These are phyloP conservation scores for Aspergillus asperescens DNA, from an alignment of 495 filamentous ascomycete genomes.

Conservation along the genomic window DNA sequence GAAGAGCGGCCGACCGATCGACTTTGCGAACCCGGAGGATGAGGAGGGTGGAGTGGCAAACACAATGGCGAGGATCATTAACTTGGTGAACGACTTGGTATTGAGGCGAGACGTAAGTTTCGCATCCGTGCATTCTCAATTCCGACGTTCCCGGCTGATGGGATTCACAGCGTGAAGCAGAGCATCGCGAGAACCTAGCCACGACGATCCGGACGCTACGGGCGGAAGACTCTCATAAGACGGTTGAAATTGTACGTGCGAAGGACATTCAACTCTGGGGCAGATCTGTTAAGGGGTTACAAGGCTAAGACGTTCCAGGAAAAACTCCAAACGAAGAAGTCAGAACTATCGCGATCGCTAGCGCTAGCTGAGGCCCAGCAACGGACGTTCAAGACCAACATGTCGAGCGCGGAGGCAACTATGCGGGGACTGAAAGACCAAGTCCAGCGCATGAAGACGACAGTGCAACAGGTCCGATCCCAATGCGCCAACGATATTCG, in stretches of 20 bases:
- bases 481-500: slow-evolving; percentile 90
- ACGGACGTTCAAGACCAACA: slow-evolving; percentile 59
- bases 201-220: slow-evolving; percentile 72
- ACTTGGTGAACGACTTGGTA: slow-evolving; percentile 87
- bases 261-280: not conserved
- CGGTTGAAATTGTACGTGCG: slow-evolving; percentile 47
- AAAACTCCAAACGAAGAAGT: slow-evolving; percentile 60
- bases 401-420: slow-evolving; percentile 65
- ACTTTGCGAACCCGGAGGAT: slow-evolving; percentile 73
- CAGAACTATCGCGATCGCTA: slow-evolving; percentile 69
- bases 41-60: slow-evolving; percentile 56
- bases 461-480: slow-evolving; percentile 72
- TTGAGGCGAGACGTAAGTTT: slow-evolving; percentile 70
- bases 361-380: slow-evolving; percentile 70
- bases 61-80: slow-evolving; percentile 83
- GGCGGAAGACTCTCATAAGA: slow-evolving; percentile 63
- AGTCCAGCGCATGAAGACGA: slow-evolving; percentile 65
- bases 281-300: not conserved
- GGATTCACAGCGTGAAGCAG: slow-evolving; percentile 70
- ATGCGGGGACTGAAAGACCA: slow-evolving; percentile 73
- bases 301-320: slow-evolving; percentile 33
- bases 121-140: not conserved
- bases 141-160: slow-evolving; percentile 14
- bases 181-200: slow-evolving; percentile 74
- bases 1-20: slow-evolving; percentile 74